Evolutionary conservation across 306 rosid genomes (phyloP).

Genomic region (Crataegus laevigata): DNA sequence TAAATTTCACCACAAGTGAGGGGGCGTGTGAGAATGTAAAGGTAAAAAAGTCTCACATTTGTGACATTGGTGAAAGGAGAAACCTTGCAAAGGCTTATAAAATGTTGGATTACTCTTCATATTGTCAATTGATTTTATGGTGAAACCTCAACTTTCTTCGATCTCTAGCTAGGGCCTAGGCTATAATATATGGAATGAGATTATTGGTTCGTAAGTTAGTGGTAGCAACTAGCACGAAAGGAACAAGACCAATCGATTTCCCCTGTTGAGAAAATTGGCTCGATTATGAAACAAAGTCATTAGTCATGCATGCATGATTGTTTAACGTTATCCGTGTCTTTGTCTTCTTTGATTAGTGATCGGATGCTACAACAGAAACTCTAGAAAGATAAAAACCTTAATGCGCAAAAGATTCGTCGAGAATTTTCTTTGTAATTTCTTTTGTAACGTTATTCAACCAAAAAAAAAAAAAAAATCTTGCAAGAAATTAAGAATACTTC

Average conservation of each 20-base stretch:
- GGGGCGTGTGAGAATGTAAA: too few species aligned
- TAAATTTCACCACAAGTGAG: too few species aligned
- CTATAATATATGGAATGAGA: not conserved
- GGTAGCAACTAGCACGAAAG: not conserved
- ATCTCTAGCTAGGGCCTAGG: not conserved
- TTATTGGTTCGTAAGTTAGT: not conserved
- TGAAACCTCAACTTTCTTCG: too few species aligned
- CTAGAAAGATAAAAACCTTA: not conserved
- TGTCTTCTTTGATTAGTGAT: not conserved
- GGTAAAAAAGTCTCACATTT: too few species aligned
- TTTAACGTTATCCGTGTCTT: not conserved
- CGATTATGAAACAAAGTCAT: not conserved
- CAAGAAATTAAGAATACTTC: not conserved
- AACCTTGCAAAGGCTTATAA: too few species aligned
- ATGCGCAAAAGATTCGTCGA: not conserved
- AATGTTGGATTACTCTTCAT: too few species aligned
- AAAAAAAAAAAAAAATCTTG: too few species aligned
- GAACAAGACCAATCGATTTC: not conserved
- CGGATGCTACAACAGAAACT: not conserved
- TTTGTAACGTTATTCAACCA: not conserved
- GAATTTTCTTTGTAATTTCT: not conserved
- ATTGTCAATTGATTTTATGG: too few species aligned
- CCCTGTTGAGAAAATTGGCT: not conserved
- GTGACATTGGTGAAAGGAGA: too few species aligned
- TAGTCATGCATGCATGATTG: not conserved